phyloP scores from a whole-genome alignment of 352 stramenopile species.

The Pythium dissotocum region DNA sequence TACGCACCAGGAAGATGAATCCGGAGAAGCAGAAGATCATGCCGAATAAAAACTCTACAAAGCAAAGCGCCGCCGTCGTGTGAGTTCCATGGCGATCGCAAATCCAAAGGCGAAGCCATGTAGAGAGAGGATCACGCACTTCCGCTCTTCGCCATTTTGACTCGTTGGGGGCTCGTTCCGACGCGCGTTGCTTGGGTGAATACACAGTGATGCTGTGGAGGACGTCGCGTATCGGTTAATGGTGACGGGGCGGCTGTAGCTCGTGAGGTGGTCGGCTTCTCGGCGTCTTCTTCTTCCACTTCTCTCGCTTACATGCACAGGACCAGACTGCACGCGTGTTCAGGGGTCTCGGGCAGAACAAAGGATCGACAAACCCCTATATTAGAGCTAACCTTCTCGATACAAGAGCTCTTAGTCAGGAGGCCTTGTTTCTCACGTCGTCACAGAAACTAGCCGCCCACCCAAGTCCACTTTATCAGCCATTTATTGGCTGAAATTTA shows the following conservation, averaged over 20 bases:
- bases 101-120: neutral
- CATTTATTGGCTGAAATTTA: no score
- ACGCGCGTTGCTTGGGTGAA: neutral
- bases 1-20: slow-evolving; percentile 73
- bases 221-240: neutral
- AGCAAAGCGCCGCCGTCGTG: neutral
- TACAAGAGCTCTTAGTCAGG: neutral
- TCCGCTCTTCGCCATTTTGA: slow-evolving; percentile 27
- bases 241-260: neutral
- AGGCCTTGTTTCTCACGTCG: neutral
- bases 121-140: slow-evolving; percentile 16
- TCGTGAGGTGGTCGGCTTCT: neutral
- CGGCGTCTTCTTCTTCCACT: neutral
- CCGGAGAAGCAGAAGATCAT: slow-evolving; percentile 79
- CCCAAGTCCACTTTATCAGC: slow-evolving; percentile 3
- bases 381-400: slow-evolving; percentile 11
- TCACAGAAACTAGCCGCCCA: slow-evolving; percentile 3
- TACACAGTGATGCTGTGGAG: neutral
- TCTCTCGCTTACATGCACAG: neutral
- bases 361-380: slow-evolving; percentile 23
- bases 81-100: neutral
- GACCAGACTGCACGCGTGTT: slow-evolving; percentile 6
- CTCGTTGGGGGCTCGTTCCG: neutral
- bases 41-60: slow-evolving; percentile 66
- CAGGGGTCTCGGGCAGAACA: slow-evolving; percentile 3